These are phyloP conservation scores for Aureobasidium sp. DNA, from an alignment of 2,329 filamentous ascomycete genomes.

Conservation along the genomic window DNA sequence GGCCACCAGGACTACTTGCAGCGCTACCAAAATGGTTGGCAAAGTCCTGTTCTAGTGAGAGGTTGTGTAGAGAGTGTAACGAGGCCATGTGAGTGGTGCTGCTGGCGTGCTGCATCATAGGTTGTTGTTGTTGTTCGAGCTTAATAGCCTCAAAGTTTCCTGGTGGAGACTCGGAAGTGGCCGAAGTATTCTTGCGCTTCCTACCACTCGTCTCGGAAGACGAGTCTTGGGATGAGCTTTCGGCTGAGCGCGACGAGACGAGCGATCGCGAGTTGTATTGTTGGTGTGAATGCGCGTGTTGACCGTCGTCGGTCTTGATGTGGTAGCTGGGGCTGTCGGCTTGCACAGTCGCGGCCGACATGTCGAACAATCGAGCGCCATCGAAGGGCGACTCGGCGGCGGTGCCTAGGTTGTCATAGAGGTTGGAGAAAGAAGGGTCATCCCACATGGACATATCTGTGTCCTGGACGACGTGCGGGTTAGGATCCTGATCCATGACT, in stretches of 20 bases:
- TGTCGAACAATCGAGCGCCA: slow-evolving; percentile 22
- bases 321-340: slow-evolving; percentile 20
- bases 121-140: not conserved
- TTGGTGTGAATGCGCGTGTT: slow-evolving; percentile 13
- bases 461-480: slow-evolving; percentile 15
- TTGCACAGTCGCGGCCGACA: slow-evolving; percentile 16
- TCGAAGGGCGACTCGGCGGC: slow-evolving; percentile 20
- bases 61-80: slow-evolving; percentile 24
- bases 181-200: slow-evolving; percentile 33
- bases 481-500: slow-evolving; percentile 13
- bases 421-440: slow-evolving; percentile 20
- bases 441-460: slow-evolving; percentile 21
- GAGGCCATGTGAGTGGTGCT: slow-evolving; percentile 13
- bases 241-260: slow-evolving; percentile 25
- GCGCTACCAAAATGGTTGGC: slow-evolving; percentile 47
- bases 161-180: slow-evolving; percentile 29
- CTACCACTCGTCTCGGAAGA: slow-evolving; percentile 32
- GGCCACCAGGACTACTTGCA: slow-evolving; percentile 43
- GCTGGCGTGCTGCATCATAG: not conserved
- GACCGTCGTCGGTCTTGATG: slow-evolving; percentile 19
- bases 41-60: slow-evolving; percentile 27
- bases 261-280: slow-evolving; percentile 15
- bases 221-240: slow-evolving; percentile 35
- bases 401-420: slow-evolving; percentile 19
- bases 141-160: slow-evolving; percentile 13